Conservation (phyloP, 2,329 filamentous ascomycete genomes). For the Trichoderma semiorbis region DNA sequence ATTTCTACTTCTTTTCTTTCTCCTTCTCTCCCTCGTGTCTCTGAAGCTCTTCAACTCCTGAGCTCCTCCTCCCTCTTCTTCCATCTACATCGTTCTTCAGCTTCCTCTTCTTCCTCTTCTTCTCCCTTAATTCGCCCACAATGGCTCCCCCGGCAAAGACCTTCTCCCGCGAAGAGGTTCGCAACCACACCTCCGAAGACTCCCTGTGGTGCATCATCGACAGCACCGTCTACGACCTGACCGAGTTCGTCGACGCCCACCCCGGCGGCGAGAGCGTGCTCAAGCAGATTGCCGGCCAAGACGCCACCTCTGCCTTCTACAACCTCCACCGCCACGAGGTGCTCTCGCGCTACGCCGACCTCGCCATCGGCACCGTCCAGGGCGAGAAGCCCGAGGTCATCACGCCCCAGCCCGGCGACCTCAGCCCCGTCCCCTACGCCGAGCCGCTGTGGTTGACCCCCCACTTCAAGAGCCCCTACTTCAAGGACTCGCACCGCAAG, state of each 20-base stretch:
- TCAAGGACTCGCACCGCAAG: constrained; percentile 67
- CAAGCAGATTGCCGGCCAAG: constrained; percentile 73
- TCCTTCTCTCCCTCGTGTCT: not conserved
- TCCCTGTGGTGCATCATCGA: constrained; percentile 83
- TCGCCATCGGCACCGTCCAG: constrained; percentile 71
- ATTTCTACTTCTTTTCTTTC: not conserved
- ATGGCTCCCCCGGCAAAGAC: constrained; percentile 45
- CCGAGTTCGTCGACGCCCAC: constrained; percentile 81
- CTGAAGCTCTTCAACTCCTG: not conserved
- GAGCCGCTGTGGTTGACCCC: constrained; percentile 81
- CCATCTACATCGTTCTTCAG: not conserved
- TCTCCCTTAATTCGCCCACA: constrained; percentile 1
- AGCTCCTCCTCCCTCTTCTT: not conserved
- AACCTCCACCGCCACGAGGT: constrained; percentile 90
- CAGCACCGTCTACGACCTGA: constrained; percentile 81
- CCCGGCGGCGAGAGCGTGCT: constrained; percentile 79
- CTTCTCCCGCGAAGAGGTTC: constrained; percentile 63
- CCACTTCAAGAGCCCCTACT: constrained; percentile 76
- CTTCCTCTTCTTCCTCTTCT: not conserved
- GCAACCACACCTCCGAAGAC: constrained; percentile 71
- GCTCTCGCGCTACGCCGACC: constrained; percentile 70
- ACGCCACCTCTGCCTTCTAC: constrained; percentile 82
- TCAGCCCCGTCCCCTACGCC: constrained; percentile 76
- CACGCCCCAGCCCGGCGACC: constrained; percentile 64
- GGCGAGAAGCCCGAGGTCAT: constrained; percentile 74